Base-by-base conservation (phyloP, 441 rosid species). In the Kokia cookei region DNA sequence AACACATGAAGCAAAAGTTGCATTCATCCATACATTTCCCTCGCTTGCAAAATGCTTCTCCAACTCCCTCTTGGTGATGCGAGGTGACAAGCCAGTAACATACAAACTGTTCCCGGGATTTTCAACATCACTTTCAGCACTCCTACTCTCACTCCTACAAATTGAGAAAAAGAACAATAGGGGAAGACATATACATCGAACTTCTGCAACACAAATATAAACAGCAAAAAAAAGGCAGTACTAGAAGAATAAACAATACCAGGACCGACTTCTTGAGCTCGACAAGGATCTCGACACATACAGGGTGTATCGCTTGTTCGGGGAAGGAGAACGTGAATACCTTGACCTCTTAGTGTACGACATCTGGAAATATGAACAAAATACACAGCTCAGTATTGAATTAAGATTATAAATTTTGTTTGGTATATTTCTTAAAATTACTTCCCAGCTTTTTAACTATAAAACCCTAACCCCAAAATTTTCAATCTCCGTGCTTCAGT, bases 51-150 rank as follows among this genome's bases (percentile, higher is more conserved):
- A 95, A 84, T 88, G 91, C 79, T 86, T 88, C 82, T 88, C 93
- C 8, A 95, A 84, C 75, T 95, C 98, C 55, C 86, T 85, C 85
- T 89, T 88, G 0, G 95, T 88, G 48, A 88, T 85, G 4, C 93
- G 80, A 19, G 88, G 87, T 4, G 97, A 96, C 84, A 96, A 75
- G 14, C 98, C 98, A 0, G 99, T 93, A 73, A 93, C 98, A 71
- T 93, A 96, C 82, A 96, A 79, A 81, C 92, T 90, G 83, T 96
- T 91, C 26, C 99, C 98, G 40, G 96, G 97, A 78, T 95, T 95
- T 69, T 90, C 99, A 45, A 87, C 90, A 51, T 90, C 97, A 7
- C 72, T 61, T 0, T 89, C 90, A 26, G 59, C 72, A 50, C 97
- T 93, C 93, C 99, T 91, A 75, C 43, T 89, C 24, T 55, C 70